Evolutionary conservation across 345 rosid species (phyloP).

Genomic region (Boechera retrofracta): DNA sequence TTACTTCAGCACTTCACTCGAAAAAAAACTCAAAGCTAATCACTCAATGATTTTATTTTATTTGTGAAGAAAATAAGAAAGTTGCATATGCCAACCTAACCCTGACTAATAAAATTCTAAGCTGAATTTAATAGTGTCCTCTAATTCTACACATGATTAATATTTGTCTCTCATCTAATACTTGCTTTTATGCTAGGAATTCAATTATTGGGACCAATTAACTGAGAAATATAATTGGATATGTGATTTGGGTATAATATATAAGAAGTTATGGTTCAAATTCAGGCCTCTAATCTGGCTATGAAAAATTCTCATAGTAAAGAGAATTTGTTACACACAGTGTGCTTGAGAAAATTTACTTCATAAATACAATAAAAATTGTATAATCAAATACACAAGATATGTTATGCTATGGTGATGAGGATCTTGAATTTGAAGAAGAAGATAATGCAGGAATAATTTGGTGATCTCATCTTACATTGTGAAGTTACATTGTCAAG

Average conservation of each 20-base stretch:
- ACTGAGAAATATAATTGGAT: not conserved
- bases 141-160: not conserved
- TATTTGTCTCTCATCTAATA: slow-evolving; percentile 23
- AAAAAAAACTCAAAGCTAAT: too few species aligned
- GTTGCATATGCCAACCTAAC: too few species aligned
- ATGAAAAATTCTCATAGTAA: not conserved
- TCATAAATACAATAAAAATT: too few species aligned
- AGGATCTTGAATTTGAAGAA: too few species aligned
- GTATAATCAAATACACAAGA: too few species aligned
- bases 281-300: slow-evolving; percentile 7
- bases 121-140: too few species aligned
- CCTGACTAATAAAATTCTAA: too few species aligned
- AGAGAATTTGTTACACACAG: not conserved
- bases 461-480: slow-evolving; percentile 31
- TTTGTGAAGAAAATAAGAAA: too few species aligned
- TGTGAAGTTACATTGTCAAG: not conserved
- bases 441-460: slow-evolving; percentile 21
- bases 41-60: too few species aligned
- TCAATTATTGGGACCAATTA: slow-evolving; percentile 25
- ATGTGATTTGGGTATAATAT: not conserved
- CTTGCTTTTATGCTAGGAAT: slow-evolving; percentile 33
- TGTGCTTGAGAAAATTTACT: too few species aligned
- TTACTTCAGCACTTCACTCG: too few species aligned
- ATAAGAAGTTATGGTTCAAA: slow-evolving; percentile 14
- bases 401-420: too few species aligned